These are phyloP conservation scores for Coemansia sp. DNA, from an alignment of 192 early-diverging fungal species.

Conservation along the genomic window DNA sequence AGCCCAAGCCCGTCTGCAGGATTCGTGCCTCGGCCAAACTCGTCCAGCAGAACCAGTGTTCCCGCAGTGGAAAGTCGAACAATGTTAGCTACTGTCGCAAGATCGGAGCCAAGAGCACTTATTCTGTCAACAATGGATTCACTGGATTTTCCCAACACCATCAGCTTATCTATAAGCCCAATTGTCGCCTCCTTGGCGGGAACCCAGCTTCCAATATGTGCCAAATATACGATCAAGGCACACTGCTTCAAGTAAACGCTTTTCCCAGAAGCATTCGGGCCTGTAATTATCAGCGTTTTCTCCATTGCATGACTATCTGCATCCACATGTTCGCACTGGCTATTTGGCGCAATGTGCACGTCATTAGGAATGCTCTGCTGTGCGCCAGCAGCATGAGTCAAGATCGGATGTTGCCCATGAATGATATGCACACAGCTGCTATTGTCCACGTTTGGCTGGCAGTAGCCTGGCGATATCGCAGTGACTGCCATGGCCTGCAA, in stretches of 20 bases:
- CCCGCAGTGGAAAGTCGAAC: slow-evolving; percentile 5
- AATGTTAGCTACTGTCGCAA: slow-evolving; percentile 17
- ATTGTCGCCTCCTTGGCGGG: slow-evolving; percentile 71
- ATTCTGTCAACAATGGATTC: slow-evolving; percentile 33
- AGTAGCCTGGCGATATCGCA: slow-evolving; percentile 24
- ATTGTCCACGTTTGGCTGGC: slow-evolving; percentile 19
- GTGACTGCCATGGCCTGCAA: slow-evolving; percentile 31
- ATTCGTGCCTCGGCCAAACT: slow-evolving; percentile 47
- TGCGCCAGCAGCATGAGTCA: slow-evolving; percentile 63
- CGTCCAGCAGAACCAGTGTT: slow-evolving; percentile 40
- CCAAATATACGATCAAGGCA: slow-evolving; percentile 82
- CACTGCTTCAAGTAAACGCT: slow-evolving; percentile 73
- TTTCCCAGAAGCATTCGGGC: slow-evolving; percentile 84
- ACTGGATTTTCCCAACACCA: slow-evolving; percentile 56
- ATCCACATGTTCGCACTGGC: slow-evolving; percentile 16
- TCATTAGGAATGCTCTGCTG: slow-evolving; percentile 72
- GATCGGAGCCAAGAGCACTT: slow-evolving; percentile 36
- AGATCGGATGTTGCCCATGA: slow-evolving; percentile 30
- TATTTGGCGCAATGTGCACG: slow-evolving; percentile 49
- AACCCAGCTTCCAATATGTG: slow-evolving; percentile 88
- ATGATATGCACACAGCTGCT: slow-evolving; percentile 28
- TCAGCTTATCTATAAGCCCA: slow-evolving; percentile 76
- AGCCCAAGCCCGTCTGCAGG: slow-evolving; percentile 73
- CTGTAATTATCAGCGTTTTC: slow-evolving; percentile 68
- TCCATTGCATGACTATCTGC: slow-evolving; percentile 8